Conservation (phyloP, 129 eudicot species). For the Dittrichia graveolens region DNA sequence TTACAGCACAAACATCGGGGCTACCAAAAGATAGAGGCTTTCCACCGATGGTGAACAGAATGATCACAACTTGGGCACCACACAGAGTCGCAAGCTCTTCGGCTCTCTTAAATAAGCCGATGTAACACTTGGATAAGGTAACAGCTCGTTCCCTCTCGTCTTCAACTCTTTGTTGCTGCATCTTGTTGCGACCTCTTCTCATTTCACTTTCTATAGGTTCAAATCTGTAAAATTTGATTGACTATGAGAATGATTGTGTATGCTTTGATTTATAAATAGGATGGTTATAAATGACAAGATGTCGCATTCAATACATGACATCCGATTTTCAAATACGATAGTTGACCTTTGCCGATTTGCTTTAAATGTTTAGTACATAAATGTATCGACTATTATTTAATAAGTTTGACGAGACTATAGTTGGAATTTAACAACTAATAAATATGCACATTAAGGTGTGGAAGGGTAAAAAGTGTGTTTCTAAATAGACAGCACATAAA, state of each 20-base stretch:
- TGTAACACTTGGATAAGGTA: slow-evolving; percentile 21
- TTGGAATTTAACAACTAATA: too few relatives aligned
- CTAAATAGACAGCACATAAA: too few relatives aligned
- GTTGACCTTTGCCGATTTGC: too few relatives aligned
- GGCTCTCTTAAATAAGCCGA: slow-evolving; percentile 31
- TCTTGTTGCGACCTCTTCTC: slow-evolving; percentile 9
- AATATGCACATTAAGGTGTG: too few relatives aligned
- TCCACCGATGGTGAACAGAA: slow-evolving; percentile 26
- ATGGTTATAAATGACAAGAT: not conserved
- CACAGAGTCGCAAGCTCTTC: slow-evolving; percentile 31
- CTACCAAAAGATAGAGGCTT: slow-evolving; percentile 28
- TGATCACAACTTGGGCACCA: slow-evolving; percentile 22
- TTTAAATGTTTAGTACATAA: too few relatives aligned
- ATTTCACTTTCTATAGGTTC: not conserved
- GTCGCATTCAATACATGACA: too few relatives aligned
- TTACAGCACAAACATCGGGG: slow-evolving; percentile 9
- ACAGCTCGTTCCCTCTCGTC: slow-evolving; percentile 12
- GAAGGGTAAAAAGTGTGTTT: too few relatives aligned
- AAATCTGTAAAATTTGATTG: not conserved
- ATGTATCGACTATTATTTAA: too few relatives aligned
- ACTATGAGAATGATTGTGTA: not conserved
- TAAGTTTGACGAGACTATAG: too few relatives aligned
- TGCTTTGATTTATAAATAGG: not conserved
- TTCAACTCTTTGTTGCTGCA: slow-evolving; percentile 14
- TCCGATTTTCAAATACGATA: too few relatives aligned